Evolutionary conservation across 2,329 filamentous ascomycete genomes (phyloP), one percentile per base, ranked within the genome.

Genomic region (Fusarium subtropicale): DNA sequence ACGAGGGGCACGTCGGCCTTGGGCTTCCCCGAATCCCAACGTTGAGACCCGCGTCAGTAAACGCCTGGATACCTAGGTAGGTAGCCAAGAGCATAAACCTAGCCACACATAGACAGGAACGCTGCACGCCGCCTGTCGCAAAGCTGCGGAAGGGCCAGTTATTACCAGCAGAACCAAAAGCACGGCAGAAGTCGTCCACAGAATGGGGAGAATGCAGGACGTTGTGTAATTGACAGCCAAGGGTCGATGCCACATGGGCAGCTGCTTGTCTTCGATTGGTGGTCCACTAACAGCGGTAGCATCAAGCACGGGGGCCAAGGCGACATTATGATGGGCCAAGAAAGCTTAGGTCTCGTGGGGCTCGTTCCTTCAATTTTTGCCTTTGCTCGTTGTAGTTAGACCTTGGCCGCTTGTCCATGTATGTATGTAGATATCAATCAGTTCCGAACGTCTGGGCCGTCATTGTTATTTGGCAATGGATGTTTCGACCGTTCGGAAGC

Each of bases 221-320:
- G 60, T 66, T 71, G 58, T 51, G 63, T 55, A 55, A 60, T 59
- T 34, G 59, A 71, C 50, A 72, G 66, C 72, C 73, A 74, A 75
- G 66, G 62, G 64, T 53, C 62, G 51, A 60, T 64, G 72, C 74
- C 71, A 75, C 71, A 76, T 75, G 72, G 74, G 62, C 60, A 48
- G 59, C 71, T 71, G 71, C 71, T 71, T 68, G 69, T 61, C 58
- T 61, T 71, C 69, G 48, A 72, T 69, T 75, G 72, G 73, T 70
- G 74, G 73, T 76, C 75, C 75, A 79, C 74, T 78, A 70, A 68
- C 60, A 61, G 54, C 71, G 70, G 74, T 59, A 71, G 71, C 64
- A 72, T 66, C 56, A 67, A 61, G 74, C 77, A 79, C 77, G 77
- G 70, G 77, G 77, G 69, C 44, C 39, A 36, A 73, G 47, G 60